Evolutionary conservation across 768 basidiomycete genomes (phyloP).

Genomic region (Suillus subalutaceus): DNA sequence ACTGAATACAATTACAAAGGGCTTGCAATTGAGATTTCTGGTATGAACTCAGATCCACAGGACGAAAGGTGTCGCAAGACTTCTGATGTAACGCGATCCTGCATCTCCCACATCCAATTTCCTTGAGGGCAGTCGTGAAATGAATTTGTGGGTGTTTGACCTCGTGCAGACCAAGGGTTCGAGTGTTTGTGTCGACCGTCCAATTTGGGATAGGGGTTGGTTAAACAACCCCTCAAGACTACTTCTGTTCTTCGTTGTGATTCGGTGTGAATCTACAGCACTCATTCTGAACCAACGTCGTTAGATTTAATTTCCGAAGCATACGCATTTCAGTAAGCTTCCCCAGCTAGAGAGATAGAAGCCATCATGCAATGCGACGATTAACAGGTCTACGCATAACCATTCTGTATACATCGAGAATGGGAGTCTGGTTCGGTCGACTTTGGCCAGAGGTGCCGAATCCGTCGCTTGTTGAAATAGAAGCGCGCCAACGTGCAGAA

Average conservation of each 20-base stretch:
- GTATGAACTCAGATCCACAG: not conserved
- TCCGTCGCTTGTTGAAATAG: constrained; percentile 5
- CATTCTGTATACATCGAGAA: not conserved
- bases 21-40: not conserved
- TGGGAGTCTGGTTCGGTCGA: not conserved
- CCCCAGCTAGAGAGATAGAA: not conserved
- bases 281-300: not conserved
- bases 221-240: not conserved
- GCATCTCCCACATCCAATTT: not conserved
- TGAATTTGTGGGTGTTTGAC: not conserved
- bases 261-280: not conserved
- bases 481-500: constrained; percentile 9
- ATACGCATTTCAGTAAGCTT: not conserved
- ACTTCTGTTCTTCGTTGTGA: not conserved
- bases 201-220: not conserved
- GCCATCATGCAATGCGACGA: not conserved
- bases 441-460: not conserved
- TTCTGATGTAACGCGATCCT: not conserved
- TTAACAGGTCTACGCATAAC: not conserved
- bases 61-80: not conserved
- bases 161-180: not conserved
- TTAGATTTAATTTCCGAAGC: not conserved
- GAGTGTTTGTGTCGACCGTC: not conserved
- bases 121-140: not conserved
- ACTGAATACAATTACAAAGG: not conserved